Base-by-base conservation (phyloP, 139 green algal species). In the Auxenochlorella pyrenoidosa region DNA sequence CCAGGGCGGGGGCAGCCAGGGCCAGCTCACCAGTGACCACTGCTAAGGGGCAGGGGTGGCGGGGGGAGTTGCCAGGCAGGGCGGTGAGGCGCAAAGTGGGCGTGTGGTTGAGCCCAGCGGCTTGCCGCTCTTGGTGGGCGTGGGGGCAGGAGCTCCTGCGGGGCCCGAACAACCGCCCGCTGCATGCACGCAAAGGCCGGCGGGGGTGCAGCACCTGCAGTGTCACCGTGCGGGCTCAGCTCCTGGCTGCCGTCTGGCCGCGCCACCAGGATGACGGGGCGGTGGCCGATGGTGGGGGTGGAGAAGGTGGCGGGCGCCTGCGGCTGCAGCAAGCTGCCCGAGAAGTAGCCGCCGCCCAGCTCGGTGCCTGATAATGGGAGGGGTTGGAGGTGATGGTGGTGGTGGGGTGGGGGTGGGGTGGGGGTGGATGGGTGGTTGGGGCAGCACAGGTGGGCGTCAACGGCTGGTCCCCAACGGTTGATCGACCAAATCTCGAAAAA, bases 301-400 rank as follows among this genome's bases (percentile, higher is more conserved):
- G 87, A 93, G 93, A 98, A 99, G 36, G 86, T 90, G 76, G 94
- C 93, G 38, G 95, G 93, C 10, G 86, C 87, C 88, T 96, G 92
- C 36, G 97, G 93, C 89, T 97, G 94, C 70, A 99, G 89, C 87
- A 96, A 75, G 82, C 81, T 94, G 68, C 93, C 90, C 12, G 91
- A 89, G 51, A 97, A 81, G 86, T 96, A 99, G 83, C 88, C 96
- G 59, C 97, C 97, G 2, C 93, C 97, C 66, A 99, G 94, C 90
- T 99, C 97, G 0, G 97, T 99, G 79, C 97, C 95, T 77, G 68
- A n/a, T n/a, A n/a, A n/a, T n/a, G n/a, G n/a, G n/a, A n/a, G n/a
- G n/a, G n/a, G n/a, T n/a, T n/a, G n/a, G n/a, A n/a, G n/a, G n/a
- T n/a, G n/a, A n/a, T n/a, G n/a, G n/a, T n/a, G n/a, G n/a, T n/a